A percentile compares a stretch with the other conserved stretches of the same genome.
Evolutionary conservation across 768 basidiomycete genomes (phyloP).

Genomic region (Rhodotorula sphaerocarpa): DNA sequence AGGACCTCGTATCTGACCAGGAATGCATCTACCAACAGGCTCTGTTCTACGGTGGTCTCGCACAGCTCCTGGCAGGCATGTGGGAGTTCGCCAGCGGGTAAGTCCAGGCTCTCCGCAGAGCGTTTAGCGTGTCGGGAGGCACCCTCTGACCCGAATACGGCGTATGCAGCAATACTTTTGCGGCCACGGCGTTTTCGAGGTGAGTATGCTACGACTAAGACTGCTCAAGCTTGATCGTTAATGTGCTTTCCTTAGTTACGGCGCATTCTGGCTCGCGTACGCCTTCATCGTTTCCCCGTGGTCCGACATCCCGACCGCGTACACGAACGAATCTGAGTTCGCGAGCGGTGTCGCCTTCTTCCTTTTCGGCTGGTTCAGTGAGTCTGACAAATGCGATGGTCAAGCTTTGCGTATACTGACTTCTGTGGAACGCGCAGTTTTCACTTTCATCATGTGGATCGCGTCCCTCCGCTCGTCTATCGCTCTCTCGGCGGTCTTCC

Average conservation of each 20-base stretch:
- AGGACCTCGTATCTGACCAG: no score
- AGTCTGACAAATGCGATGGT: not conserved
- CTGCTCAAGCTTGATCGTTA: no score
- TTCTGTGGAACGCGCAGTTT: slow-evolving; percentile 41
- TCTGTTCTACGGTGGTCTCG: slow-evolving; percentile 25
- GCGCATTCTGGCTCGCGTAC: slow-evolving; percentile 70
- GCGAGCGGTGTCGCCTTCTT: slow-evolving; percentile 59
- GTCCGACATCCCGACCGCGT: slow-evolving; percentile 56
- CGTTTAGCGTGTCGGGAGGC: not conserved
- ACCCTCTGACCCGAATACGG: not conserved
- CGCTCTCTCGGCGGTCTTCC: slow-evolving; percentile 44
- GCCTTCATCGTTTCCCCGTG: slow-evolving; percentile 62
- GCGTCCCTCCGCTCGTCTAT: slow-evolving; percentile 44
- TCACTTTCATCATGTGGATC: slow-evolving; percentile 38
- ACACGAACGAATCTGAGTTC: slow-evolving; percentile 47
- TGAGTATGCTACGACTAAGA: no score
- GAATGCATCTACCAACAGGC: not conserved
- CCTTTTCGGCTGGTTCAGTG: slow-evolving; percentile 35
- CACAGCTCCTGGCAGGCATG: slow-evolving; percentile 39
- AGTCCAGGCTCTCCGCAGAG: no score
- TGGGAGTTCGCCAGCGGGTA: slow-evolving; percentile 43
- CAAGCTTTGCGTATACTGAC: no score
- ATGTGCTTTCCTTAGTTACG: no score
- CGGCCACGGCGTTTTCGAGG: slow-evolving; percentile 57
- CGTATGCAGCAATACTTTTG: slow-evolving; percentile 44